A percentile compares a stretch with the other conserved stretches of the same genome.
phyloP scores from a whole-genome alignment of 495 filamentous ascomycete species.

The Trichoderma reesei region DNA sequence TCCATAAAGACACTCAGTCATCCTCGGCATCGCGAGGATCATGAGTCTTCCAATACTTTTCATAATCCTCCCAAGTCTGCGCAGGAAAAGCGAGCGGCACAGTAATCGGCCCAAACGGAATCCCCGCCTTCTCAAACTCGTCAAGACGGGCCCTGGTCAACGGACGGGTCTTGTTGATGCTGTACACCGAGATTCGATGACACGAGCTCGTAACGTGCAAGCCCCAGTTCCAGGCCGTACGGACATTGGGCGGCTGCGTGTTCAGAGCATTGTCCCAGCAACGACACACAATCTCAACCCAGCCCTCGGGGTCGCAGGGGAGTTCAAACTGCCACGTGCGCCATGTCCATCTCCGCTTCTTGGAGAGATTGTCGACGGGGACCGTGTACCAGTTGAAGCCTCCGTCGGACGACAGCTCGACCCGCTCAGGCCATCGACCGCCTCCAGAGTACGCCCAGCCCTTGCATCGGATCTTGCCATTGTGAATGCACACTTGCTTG shows the following conservation, averaged over 20 bases:
- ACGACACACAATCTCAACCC: conserved; percentile 46
- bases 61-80: not conserved
- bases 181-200: not conserved
- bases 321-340: conserved; percentile 43
- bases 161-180: not conserved
- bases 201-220: not conserved
- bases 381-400: conserved; percentile 50
- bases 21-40: not conserved
- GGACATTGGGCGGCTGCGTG: conserved; percentile 26
- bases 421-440: conserved; percentile 47
- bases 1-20: not conserved
- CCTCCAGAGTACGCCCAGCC: conserved; percentile 55
- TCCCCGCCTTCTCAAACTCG: not conserved
- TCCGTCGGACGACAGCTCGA: conserved; percentile 49
- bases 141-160: not conserved
- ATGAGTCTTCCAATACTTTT: not conserved
- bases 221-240: conserved; percentile 22
- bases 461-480: conserved; percentile 39
- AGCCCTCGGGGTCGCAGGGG: conserved; percentile 49
- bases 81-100: not conserved
- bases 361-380: conserved; percentile 37
- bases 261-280: conserved; percentile 53
- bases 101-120: not conserved
- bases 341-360: conserved; percentile 48
- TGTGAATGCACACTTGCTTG: conserved; percentile 45